Evolutionary conservation across 2,329 filamentous ascomycete genomes (phyloP).

Genomic region (Xylaria sp.): DNA sequence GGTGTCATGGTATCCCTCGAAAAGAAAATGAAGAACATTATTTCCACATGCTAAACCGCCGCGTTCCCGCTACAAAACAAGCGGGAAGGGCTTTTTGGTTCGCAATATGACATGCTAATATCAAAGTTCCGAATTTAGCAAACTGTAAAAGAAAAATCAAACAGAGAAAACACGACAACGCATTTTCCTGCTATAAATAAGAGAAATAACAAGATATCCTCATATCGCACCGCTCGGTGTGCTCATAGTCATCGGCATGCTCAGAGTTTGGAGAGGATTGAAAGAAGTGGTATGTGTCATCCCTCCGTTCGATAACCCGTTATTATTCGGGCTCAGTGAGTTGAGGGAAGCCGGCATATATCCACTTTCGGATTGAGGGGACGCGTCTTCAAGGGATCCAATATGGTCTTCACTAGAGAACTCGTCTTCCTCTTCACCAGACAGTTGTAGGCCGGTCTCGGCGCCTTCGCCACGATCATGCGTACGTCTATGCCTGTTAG

Average conservation of each 20-base stretch:
- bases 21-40: slow-evolving; percentile 39
- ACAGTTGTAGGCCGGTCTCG: slow-evolving; percentile 69
- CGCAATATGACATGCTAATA: slow-evolving; percentile 40
- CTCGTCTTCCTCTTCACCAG: slow-evolving; percentile 88
- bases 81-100: slow-evolving; percentile 37
- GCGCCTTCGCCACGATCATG: slow-evolving; percentile 73
- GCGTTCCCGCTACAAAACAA: slow-evolving; percentile 33
- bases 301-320: slow-evolving; percentile 46
- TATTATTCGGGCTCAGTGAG: slow-evolving; percentile 52
- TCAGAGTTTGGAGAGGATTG: slow-evolving; percentile 70
- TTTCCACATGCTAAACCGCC: slow-evolving; percentile 38
- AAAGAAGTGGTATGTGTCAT: slow-evolving; percentile 56
- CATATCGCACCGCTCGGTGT: slow-evolving; percentile 60
- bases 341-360: slow-evolving; percentile 68
- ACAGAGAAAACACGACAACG: slow-evolving; percentile 42
- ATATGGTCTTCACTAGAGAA: slow-evolving; percentile 85
- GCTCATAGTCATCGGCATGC: slow-evolving; percentile 73
- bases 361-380: slow-evolving; percentile 75
- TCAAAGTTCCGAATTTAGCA: slow-evolving; percentile 42
- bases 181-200: slow-evolving; percentile 40
- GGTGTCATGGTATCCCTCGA: slow-evolving; percentile 47
- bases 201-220: slow-evolving; percentile 31
- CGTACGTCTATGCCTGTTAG: slow-evolving; percentile 81
- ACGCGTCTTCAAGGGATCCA: slow-evolving; percentile 81
- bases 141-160: slow-evolving; percentile 37